Evolutionary conservation across 2,329 filamentous ascomycete species (phyloP), one percentile per base, ranked within the genome.

Genomic region (Endothia cerciana): DNA sequence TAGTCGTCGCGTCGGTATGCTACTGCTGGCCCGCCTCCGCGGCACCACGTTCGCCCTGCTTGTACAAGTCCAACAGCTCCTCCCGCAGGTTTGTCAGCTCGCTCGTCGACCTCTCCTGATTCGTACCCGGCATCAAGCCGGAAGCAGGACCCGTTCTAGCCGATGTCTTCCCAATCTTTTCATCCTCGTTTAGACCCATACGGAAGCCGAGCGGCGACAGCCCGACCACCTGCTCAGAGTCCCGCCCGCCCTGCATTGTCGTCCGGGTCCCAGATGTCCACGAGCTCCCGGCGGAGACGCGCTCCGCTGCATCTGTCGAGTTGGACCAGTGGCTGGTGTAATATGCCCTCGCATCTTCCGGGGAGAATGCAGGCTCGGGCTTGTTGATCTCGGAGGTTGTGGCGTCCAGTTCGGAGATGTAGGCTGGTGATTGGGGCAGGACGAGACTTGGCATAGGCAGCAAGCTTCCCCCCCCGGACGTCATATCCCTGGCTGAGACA

Each of bases 311-410:
- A 22, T 30, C 28, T 5, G 56, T 49, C 1, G 55, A 51, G 22
- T 56, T 13, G 59, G 59, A 68, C 60, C 65, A 63, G 43, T 60
- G 49, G 36, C 58, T 65, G 28, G 61, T 58, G 28, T 61, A 57
- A 10, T 56, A 56, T 7, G 65, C 62, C 19, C 40, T 55, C 2
- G 65, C 56, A 19, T 66, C 60, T 19, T 66, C 61, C 2, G 45
- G 56, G 4, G 64, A 63, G 25, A 66, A 64, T 4, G 36, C 55
- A 3, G 38, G 17, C 15, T 36, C 45, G 3, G 61, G 61, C 7
- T 11, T 30, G 5, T 30, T 64, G 17, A 64, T 28, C 15, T 45
- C 45, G 2, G 43, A 56, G 17, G 30, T 15, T 2, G 58, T 28
- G n/a, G 60, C 57, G 41, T 59, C 60, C 2, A 41, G 17, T n/a